Conservation (phyloP, 176 grass and related monocot species). For the Carex parvula region DNA sequence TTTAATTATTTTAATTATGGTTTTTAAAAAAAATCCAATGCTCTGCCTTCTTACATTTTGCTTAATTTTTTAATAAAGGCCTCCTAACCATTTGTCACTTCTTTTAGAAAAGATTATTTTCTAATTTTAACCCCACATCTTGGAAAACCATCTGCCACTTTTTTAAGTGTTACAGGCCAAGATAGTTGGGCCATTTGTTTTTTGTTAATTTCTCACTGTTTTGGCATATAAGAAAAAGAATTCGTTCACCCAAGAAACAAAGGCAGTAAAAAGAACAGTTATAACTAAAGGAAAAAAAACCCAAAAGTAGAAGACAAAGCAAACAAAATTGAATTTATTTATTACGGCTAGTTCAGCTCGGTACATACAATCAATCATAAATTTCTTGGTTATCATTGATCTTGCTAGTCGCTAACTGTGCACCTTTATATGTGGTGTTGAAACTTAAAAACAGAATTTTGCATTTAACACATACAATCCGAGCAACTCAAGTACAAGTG, state of each 20-base stretch:
- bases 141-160: not conserved
- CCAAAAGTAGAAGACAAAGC: not conserved
- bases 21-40: too few relatives aligned
- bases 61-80: not conserved
- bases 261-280: not conserved
- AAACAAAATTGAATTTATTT: not conserved
- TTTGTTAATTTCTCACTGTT: not conserved
- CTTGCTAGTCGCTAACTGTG: not conserved
- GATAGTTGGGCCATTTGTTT: not conserved
- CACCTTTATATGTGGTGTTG: not conserved
- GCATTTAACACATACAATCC: slow-evolving; percentile 59
- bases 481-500: slow-evolving; percentile 55
- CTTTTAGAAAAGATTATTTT: not conserved
- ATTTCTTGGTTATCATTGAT: not conserved
- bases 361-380: not conserved
- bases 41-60: not conserved
- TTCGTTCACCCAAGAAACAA: not conserved
- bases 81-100: not conserved
- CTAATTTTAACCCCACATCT: not conserved
- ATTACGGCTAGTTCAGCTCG: not conserved
- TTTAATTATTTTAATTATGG: too few relatives aligned
- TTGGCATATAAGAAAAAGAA: not conserved
- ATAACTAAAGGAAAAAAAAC: not conserved
- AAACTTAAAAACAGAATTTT: slow-evolving; percentile 34
- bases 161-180: not conserved